Conservation (phyloP, 139 green algal species). For the Closterium sp. region DNA sequence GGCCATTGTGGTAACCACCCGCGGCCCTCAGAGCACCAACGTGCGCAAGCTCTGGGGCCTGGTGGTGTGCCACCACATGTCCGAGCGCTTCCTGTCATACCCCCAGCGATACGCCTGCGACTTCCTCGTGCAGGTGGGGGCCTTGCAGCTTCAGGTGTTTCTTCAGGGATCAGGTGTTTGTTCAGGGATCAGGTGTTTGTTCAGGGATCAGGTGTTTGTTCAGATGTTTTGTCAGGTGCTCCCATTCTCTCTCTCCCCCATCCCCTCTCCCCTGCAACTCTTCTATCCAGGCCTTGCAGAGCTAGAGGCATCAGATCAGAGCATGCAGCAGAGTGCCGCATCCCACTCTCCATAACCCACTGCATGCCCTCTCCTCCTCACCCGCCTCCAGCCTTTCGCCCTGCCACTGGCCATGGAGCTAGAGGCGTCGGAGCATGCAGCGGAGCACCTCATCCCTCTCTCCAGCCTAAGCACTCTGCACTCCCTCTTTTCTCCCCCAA, state of each 20-base stretch:
- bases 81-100: constrained; percentile 22
- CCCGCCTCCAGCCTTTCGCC: constrained; percentile 13
- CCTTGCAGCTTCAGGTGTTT: no score
- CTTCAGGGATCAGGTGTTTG: no score
- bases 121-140: constrained; percentile 41
- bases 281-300: no score
- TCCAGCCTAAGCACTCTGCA: no score
- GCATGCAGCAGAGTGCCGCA: no score
- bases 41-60: constrained; percentile 38
- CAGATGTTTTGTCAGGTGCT: no score
- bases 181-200: no score
- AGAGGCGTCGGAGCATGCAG: background rate
- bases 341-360: background rate
- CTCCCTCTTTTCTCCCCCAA: background rate
- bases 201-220: no score
- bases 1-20: constrained; percentile 16
- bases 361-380: background rate
- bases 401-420: constrained; percentile 31
- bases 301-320: background rate
- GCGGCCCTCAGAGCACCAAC: background rate
- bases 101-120: constrained; percentile 34
- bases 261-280: no score
- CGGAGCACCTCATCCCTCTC: constrained; percentile 11
- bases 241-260: no score
- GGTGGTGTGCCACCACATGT: constrained; percentile 38